phyloP scores from a whole-genome alignment of 2,329 filamentous ascomycete species.

The Dactylellina leptospora region DNA sequence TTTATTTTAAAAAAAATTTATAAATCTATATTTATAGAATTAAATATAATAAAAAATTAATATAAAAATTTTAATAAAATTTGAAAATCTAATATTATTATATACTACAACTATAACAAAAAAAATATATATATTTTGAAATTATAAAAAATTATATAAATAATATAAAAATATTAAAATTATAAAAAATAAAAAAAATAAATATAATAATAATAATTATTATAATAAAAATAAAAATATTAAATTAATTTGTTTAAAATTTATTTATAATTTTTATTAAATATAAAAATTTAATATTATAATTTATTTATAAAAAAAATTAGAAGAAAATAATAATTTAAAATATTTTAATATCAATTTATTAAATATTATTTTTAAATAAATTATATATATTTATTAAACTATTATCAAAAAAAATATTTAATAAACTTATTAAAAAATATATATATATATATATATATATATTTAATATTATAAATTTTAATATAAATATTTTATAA shows the following conservation, averaged over 20 bases:
- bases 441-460: not conserved
- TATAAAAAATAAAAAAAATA: not conserved
- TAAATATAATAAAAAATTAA: no score
- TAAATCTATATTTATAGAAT: no score
- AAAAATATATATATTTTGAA: not conserved
- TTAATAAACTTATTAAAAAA: not conserved
- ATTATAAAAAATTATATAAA: not conserved
- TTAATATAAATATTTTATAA: not conserved
- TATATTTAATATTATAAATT: not conserved
- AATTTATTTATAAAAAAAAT: not conserved
- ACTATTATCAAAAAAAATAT: not conserved
- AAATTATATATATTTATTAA: not conserved
- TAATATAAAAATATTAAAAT: not conserved
- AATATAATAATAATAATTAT: not conserved
- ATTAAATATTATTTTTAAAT: not conserved
- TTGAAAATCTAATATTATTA: no score
- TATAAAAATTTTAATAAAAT: no score
- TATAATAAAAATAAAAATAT: not conserved
- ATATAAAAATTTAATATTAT: not conserved
- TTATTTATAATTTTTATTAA: not conserved
- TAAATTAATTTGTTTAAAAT: not conserved
- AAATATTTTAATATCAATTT: not conserved
- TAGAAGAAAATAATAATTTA: not conserved
- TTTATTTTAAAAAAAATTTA: no score
- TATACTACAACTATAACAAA: not conserved